Evolutionary conservation across 495 filamentous ascomycete species (phyloP).

Genomic region (Penicillium odoratum): DNA sequence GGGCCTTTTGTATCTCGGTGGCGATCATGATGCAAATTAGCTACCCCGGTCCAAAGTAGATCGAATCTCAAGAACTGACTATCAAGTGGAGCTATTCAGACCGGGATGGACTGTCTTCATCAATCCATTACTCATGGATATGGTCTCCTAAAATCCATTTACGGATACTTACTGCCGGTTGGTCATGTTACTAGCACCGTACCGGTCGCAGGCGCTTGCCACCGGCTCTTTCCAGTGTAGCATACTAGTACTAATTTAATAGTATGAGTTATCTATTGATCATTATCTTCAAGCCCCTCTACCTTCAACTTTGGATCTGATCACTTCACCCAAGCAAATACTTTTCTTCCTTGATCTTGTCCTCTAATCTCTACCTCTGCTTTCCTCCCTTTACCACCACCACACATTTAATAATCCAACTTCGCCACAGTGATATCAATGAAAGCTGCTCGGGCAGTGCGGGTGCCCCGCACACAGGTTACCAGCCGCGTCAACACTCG

Average conservation of each 20-base stretch:
- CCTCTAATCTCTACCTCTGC: not conserved
- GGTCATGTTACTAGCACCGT: constrained; percentile 16
- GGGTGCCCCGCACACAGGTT: constrained; percentile 25
- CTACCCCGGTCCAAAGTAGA: not conserved
- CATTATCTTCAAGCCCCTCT: constrained; percentile 6
- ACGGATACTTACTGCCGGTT: constrained; percentile 8
- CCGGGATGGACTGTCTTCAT: constrained; percentile 1
- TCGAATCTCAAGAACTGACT: constrained; percentile 2
- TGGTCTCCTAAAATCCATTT: not conserved
- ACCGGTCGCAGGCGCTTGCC: constrained; percentile 28
- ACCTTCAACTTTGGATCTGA: constrained; percentile 13
- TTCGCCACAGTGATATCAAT: constrained; percentile 14
- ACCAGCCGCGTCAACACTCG: constrained; percentile 20
- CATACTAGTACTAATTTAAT: constrained; percentile 3
- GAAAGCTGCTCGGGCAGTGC: constrained; percentile 36
- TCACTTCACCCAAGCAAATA: not conserved
- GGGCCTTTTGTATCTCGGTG: not conserved
- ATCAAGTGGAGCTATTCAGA: constrained; percentile 11
- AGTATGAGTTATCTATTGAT: constrained; percentile 7
- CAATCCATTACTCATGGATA: constrained; percentile 15
- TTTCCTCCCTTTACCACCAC: not conserved
- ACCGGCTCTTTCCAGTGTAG: constrained; percentile 19
- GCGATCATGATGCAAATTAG: not conserved
- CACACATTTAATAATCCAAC: not conserved
- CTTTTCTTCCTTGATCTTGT: too few relatives aligned